Percentiles rank a stretch among this genome's conserved stretches.
Evolutionary conservation across 75 land plant species (phyloP).

Genomic region (Selaginella tamariscina): DNA sequence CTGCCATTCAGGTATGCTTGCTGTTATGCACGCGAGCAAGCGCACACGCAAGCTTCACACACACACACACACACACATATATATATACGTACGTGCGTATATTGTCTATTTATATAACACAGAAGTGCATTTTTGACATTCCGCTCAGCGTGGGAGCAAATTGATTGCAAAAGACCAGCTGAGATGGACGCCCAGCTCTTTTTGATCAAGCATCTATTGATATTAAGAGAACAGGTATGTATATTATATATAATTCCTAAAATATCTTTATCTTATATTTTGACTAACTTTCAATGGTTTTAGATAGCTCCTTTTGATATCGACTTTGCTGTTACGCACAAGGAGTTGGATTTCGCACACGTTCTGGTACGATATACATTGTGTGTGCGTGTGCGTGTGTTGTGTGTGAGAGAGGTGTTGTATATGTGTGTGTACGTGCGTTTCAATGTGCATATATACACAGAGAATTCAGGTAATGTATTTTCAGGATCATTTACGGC

Average conservation of each 20-base stretch:
- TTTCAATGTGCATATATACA: too few relatives aligned
- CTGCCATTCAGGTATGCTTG: background rate
- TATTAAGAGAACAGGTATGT: conserved; percentile 79
- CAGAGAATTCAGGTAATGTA: background rate
- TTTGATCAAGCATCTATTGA: conserved; percentile 82
- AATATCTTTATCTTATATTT: background rate
- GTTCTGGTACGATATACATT: too few relatives aligned
- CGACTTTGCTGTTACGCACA: conserved; percentile 95
- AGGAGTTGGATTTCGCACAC: conserved; percentile 98
- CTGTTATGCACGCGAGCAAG: too few relatives aligned
- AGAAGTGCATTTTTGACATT: too few relatives aligned
- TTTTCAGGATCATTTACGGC: conserved; percentile 78
- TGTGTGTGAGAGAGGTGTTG: too few relatives aligned
- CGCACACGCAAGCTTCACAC: background rate
- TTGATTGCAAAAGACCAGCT: conserved; percentile 54
- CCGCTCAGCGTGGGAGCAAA: conserved; percentile 68
- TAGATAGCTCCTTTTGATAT: conserved; percentile 97
- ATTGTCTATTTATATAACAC: too few relatives aligned
- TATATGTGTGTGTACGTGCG: too few relatives aligned
- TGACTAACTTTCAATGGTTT: background rate
- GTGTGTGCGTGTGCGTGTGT: too few relatives aligned
- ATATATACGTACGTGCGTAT: too few relatives aligned
- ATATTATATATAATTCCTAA: too few relatives aligned
- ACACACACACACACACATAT: background rate
- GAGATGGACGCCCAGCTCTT: conserved; percentile 95